Conservation (phyloP, 257 asterid genomes). For the Salvia hispanica region DNA sequence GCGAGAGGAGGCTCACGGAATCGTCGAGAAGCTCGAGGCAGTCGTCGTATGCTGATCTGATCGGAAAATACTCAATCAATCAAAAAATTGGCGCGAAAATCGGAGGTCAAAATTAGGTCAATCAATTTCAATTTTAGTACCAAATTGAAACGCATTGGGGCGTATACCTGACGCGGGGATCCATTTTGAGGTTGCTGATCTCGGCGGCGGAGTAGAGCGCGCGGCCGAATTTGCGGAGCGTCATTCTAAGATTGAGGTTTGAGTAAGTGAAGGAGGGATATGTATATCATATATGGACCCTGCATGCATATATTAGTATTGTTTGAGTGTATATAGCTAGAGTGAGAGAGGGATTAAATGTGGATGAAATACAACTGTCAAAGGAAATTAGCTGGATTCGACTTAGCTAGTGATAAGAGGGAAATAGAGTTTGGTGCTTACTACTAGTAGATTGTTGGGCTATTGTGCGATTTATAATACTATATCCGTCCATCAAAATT, state of each 20-base stretch:
- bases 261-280: conserved; percentile 7
- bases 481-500: too few relatives aligned
- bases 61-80: neutral
- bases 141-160: neutral
- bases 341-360: too few relatives aligned
- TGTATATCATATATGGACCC: too few relatives aligned
- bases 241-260: too few relatives aligned
- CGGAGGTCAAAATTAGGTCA: neutral
- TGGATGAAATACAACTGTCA: neutral
- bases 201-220: conserved; percentile 66
- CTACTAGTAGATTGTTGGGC: too few relatives aligned
- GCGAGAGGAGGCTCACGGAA: conserved; percentile 68
- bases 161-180: conserved; percentile 46
- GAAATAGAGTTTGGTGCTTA: neutral
- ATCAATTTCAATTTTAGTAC: neutral
- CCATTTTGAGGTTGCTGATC: conserved; percentile 64
- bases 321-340: conserved; percentile 17
- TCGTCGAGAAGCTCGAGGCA: conserved; percentile 85
- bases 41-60: conserved; percentile 78
- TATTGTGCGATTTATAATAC: too few relatives aligned
- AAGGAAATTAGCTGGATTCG: conserved; percentile 10
- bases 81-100: neutral
- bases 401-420: neutral
- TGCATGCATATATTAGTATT: too few relatives aligned
- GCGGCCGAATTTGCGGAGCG: conserved; percentile 56